Conservation (phyloP, 805 yeast genomes). For the Candida dendrica region DNA sequence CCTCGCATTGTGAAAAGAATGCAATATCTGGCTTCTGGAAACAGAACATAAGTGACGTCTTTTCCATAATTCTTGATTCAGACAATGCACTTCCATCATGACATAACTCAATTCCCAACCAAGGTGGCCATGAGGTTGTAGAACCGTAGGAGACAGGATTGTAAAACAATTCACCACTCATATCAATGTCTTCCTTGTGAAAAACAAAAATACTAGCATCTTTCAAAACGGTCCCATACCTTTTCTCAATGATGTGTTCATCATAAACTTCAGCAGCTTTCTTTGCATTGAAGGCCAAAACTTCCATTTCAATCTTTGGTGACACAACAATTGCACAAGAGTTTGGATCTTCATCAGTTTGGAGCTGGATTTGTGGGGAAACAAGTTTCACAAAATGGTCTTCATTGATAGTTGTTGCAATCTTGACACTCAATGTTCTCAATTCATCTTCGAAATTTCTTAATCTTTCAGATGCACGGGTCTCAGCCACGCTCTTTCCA, state of each 20-base stretch:
- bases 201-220: slow-evolving; percentile 71
- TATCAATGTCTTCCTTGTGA: slow-evolving; percentile 38
- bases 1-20: slow-evolving; percentile 26
- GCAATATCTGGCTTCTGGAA: slow-evolving; percentile 48
- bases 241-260: slow-evolving; percentile 46
- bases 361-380: slow-evolving; percentile 78
- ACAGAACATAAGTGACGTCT: slow-evolving; percentile 54
- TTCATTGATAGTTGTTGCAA: slow-evolving; percentile 26
- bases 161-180: slow-evolving; percentile 35
- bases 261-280: slow-evolving; percentile 34
- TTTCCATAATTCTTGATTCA: slow-evolving; percentile 50
- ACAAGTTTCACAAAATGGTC: slow-evolving; percentile 61
- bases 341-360: slow-evolving; percentile 42
- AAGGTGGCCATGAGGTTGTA: slow-evolving; percentile 73
- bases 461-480: slow-evolving; percentile 24
- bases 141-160: slow-evolving; percentile 57
- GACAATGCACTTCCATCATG: slow-evolving; percentile 42
- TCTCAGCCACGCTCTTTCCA: slow-evolving; percentile 6
- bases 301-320: slow-evolving; percentile 61
- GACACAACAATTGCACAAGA: slow-evolving; percentile 66
- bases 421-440: slow-evolving; percentile 26
- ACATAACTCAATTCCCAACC: slow-evolving; percentile 71
- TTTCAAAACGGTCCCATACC: slow-evolving; percentile 61
- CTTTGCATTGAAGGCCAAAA: slow-evolving; percentile 53
- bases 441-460: slow-evolving; percentile 48